phyloP scores from a whole-genome alignment of 495 filamentous ascomycete genomes.

The Evansstolkia leycettana region DNA sequence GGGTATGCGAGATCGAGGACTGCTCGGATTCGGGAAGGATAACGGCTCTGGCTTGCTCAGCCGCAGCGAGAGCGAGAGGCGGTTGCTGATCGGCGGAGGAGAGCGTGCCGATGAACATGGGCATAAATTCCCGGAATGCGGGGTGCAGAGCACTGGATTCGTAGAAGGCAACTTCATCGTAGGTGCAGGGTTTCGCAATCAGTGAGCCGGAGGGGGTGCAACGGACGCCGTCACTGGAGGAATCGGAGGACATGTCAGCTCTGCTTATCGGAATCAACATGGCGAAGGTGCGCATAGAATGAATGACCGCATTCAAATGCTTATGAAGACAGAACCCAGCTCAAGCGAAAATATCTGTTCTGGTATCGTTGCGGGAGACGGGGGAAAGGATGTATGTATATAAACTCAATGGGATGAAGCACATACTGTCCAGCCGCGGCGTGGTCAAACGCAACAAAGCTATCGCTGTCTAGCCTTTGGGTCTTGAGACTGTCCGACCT shows the following conservation, averaged over 20 bases:
- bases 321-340: too few species aligned
- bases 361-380: conserved; percentile 3
- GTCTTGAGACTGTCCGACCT: conserved; percentile 23
- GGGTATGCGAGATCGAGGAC: conserved; percentile 9
- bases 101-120: conserved; percentile 72
- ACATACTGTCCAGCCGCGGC: conserved; percentile 93
- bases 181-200: conserved; percentile 90
- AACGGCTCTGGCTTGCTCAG: conserved; percentile 22
- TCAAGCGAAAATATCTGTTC: too few species aligned
- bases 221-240: conserved; percentile 72
- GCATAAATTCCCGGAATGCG: conserved; percentile 66
- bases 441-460: conserved; percentile 60
- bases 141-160: conserved; percentile 60
- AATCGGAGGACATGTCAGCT: too few species aligned
- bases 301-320: too few species aligned
- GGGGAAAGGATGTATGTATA: too few species aligned
- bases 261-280: too few species aligned
- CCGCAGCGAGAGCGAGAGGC: conserved; percentile 30
- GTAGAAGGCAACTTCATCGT: conserved; percentile 85
- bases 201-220: conserved; percentile 73
- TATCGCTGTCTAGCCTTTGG: conserved; percentile 33
- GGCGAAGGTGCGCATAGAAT: too few species aligned
- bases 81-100: conserved; percentile 38
- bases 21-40: conserved; percentile 28
- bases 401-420: too few species aligned